These are phyloP conservation scores for Phytophthora fragariae DNA, from an alignment of 352 stramenopile genomes.

Conservation along the genomic window DNA sequence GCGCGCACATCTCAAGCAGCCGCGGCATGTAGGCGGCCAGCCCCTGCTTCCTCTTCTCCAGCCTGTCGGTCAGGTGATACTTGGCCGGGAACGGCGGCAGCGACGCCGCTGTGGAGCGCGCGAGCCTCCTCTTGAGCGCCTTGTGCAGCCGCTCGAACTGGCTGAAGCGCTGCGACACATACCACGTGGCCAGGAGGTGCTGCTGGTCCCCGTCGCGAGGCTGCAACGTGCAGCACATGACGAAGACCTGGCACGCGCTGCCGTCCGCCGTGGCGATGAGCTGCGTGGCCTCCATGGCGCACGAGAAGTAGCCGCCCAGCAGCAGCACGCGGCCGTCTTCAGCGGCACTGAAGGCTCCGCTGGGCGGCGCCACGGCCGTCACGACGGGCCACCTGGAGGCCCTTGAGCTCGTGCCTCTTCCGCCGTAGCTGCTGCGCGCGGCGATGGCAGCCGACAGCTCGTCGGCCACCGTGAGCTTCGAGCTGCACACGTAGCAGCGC, in stretches of 20 bases:
- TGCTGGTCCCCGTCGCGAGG: constrained; percentile 4
- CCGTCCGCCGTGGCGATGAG: constrained; percentile 29
- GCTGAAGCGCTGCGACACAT: constrained; percentile 55
- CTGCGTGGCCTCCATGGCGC: constrained; percentile 41
- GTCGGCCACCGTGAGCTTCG: constrained; percentile 27
- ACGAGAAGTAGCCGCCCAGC: constrained; percentile 43
- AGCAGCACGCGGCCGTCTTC: constrained; percentile 40
- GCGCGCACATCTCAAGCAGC: constrained; percentile 46
- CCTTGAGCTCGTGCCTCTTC: neutral
- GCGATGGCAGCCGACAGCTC: constrained; percentile 19
- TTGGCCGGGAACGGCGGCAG: constrained; percentile 53
- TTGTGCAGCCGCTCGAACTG: constrained; percentile 55
- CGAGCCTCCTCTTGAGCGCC: constrained; percentile 35
- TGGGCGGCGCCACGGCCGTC: constrained; percentile 18
- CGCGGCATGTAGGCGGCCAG: constrained; percentile 42
- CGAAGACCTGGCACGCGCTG: constrained; percentile 42
- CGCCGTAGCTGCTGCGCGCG: neutral
- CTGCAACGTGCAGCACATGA: constrained; percentile 49
- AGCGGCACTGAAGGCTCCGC: constrained; percentile 25
- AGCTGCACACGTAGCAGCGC: constrained; percentile 48
- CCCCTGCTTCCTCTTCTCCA: constrained; percentile 48
- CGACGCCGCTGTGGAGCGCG: constrained; percentile 22
- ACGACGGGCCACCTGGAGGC: constrained; percentile 21
- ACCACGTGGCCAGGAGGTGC: constrained; percentile 39
- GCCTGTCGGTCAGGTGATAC: constrained; percentile 42